These are phyloP conservation scores for Adansonia rubrostipa DNA, from an alignment of 441 rosid genomes.

Conservation along the genomic window DNA sequence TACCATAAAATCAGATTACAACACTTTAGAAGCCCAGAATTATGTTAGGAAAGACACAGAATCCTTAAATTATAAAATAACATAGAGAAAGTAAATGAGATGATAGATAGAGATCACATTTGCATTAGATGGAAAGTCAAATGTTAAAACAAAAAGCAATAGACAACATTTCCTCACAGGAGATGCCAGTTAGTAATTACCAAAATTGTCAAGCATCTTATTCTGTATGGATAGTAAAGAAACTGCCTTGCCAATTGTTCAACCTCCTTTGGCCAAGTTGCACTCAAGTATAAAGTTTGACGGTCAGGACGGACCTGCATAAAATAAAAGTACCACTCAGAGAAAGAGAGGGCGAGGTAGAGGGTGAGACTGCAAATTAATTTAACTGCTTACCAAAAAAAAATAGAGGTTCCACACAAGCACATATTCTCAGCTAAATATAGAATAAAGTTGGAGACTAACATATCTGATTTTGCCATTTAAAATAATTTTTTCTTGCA, in stretches of 20 bases:
- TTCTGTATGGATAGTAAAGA: conserved; percentile 96
- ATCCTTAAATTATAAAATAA: neutral
- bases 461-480: neutral
- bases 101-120: conserved; percentile 2
- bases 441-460: neutral
- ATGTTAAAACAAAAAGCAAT: neutral
- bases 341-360: neutral
- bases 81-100: neutral
- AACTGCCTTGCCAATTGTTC: conserved; percentile 84
- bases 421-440: neutral
- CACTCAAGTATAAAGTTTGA: conserved; percentile 98
- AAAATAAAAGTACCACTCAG: conserved; percentile 20
- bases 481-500: conserved; percentile 7
- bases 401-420: neutral
- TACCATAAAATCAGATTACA: neutral
- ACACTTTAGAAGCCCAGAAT: neutral
- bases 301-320: conserved; percentile 92
- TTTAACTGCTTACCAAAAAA: neutral
- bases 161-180: conserved; percentile 7
- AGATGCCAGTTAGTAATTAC: neutral
- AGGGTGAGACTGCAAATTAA: conserved; percentile 7
- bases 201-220: conserved; percentile 38
- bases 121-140: neutral
- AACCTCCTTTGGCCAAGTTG: conserved; percentile 99
- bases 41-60: conserved; percentile 16